Conservation (phyloP, 495 filamentous ascomycete species). For the Neurospora intermedia region DNA sequence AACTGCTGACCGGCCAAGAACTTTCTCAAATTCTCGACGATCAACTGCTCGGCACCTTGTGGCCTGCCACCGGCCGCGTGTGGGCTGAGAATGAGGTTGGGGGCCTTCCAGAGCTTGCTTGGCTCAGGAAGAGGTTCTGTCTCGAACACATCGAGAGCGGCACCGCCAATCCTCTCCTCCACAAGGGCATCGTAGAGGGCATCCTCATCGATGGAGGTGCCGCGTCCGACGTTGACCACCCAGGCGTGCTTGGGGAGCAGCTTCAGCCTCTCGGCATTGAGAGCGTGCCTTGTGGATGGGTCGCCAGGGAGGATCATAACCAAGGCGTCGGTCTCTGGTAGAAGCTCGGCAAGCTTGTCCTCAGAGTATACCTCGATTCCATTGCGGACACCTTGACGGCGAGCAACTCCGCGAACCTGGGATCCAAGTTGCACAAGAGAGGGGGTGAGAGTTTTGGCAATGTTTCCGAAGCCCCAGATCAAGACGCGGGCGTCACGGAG, state of each 20-base stretch:
- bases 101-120: constrained; percentile 27
- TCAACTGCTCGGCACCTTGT: constrained; percentile 40
- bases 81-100: constrained; percentile 32
- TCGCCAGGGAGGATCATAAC: constrained; percentile 61
- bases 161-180: constrained; percentile 51
- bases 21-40: constrained; percentile 41
- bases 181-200: constrained; percentile 65
- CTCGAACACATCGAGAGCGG: constrained; percentile 73
- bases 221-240: constrained; percentile 74
- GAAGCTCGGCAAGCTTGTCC: constrained; percentile 40
- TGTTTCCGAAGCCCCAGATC: constrained; percentile 81
- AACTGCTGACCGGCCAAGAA: constrained; percentile 43
- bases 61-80: constrained; percentile 43
- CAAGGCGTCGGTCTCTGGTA: constrained; percentile 59
- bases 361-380: constrained; percentile 40
- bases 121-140: constrained; percentile 49
- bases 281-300: constrained; percentile 61
- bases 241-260: constrained; percentile 72
- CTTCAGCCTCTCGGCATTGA: constrained; percentile 51
- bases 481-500: constrained; percentile 38
- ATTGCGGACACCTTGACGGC: constrained; percentile 48
- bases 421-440: constrained; percentile 50
- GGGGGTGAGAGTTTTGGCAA: constrained; percentile 63
- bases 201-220: constrained; percentile 68
- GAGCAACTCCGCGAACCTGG: constrained; percentile 33